Evolutionary conservation across 306 rosid genomes (phyloP).

Genomic region (Quercus variabilis): DNA sequence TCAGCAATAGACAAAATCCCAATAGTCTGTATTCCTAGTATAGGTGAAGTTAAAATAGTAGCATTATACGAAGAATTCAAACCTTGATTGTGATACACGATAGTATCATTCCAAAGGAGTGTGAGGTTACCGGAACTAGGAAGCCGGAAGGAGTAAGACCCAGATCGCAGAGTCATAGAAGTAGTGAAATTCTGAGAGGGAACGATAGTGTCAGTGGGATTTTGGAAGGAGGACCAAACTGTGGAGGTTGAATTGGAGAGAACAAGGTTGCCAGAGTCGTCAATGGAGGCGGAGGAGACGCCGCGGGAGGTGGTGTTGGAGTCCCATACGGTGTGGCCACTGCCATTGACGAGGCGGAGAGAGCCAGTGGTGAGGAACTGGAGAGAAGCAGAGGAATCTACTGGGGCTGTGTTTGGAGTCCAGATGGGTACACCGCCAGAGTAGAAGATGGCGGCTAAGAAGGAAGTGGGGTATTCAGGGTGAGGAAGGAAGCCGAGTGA

Average conservation of each 20-base stretch:
- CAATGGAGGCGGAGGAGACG: conserved; percentile 49
- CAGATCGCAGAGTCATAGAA: conserved; percentile 43
- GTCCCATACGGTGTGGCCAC: conserved; percentile 53
- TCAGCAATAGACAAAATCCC: conserved; percentile 54
- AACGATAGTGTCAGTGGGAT: conserved; percentile 61
- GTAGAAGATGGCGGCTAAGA: conserved; percentile 47
- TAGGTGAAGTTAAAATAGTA: conserved; percentile 31
- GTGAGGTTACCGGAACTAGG: conserved; percentile 40
- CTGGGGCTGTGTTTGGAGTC: conserved; percentile 44
- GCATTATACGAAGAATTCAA: conserved; percentile 16
- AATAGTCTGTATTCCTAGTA: conserved; percentile 27
- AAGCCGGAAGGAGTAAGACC: conserved; percentile 45
- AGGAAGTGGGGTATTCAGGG: conserved; percentile 39
- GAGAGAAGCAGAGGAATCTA: conserved; percentile 51
- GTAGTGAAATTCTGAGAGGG: conserved; percentile 54
- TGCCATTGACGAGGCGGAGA: conserved; percentile 59
- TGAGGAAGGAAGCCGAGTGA: conserved; percentile 18
- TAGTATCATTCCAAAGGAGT: conserved; percentile 50
- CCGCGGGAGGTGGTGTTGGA: conserved; percentile 48
- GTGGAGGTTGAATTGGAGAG: conserved; percentile 27
- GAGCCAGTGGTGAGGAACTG: conserved; percentile 44
- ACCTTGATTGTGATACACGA: conserved; percentile 49
- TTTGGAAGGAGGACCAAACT: conserved; percentile 65
- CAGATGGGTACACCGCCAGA: conserved; percentile 55
- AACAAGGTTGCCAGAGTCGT: conserved; percentile 43